A percentile compares a stretch with the other conserved stretches of the same genome.
Evolutionary conservation across 805 yeast genomes (phyloP).

Genomic region (Blastobotrys terrestris): DNA sequence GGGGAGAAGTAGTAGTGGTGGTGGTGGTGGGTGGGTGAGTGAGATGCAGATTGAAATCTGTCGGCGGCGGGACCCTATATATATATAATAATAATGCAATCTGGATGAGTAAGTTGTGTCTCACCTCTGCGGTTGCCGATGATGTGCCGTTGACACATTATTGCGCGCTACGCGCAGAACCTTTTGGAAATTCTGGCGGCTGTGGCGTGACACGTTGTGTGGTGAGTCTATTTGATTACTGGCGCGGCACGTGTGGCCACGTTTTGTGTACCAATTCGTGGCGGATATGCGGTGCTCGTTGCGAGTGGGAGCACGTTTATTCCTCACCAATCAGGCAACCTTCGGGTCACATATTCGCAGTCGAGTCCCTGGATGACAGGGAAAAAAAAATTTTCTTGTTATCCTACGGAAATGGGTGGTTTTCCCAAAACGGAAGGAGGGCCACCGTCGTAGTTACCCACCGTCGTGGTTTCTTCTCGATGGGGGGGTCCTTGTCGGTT

Average conservation of each 20-base stretch:
- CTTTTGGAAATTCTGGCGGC: background rate
- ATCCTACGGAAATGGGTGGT: too few species aligned
- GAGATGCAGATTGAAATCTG: too few species aligned
- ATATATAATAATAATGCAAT: background rate
- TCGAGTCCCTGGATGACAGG: too few species aligned
- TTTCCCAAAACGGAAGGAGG: background rate
- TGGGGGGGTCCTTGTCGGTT: background rate
- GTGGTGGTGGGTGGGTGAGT: too few species aligned
- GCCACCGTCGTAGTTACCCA: background rate
- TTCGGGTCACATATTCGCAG: too few species aligned
- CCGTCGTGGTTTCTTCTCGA: background rate
- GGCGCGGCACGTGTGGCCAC: background rate
- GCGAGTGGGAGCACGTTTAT: background rate
- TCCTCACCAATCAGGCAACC: background rate
- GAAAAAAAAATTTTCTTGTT: background rate
- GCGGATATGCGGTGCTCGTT: too few species aligned
- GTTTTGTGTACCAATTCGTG: too few species aligned
- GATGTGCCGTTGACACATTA: background rate
- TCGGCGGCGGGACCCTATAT: background rate
- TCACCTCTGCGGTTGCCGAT: background rate
- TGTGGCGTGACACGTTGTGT: background rate
- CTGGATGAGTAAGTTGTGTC: constrained; percentile 1
- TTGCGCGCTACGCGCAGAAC: background rate
- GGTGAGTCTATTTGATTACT: background rate
- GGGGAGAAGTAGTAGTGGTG: too few species aligned